Conservation (phyloP, 2,329 filamentous ascomycete species). For the Colletotrichum destructivum region DNA sequence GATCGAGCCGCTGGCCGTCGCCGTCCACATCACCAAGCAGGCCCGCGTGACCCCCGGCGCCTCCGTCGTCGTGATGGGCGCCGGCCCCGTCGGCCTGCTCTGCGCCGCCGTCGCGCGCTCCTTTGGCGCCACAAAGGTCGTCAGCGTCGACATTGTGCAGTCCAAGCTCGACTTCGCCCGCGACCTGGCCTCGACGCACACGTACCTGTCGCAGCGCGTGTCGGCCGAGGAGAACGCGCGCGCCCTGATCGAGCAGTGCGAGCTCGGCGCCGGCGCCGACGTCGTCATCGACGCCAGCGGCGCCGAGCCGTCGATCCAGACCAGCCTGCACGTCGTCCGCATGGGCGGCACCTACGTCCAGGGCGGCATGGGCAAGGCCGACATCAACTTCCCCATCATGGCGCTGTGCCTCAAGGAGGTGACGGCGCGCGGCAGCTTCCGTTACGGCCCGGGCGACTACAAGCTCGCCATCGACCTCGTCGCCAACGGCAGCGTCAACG, state of each 20-base stretch:
- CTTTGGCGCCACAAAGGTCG: slow-evolving; percentile 87
- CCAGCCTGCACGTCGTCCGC: slow-evolving; percentile 78
- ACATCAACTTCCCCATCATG: slow-evolving; percentile 94
- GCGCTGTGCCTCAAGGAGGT: slow-evolving; percentile 91
- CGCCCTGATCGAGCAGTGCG: slow-evolving; percentile 75
- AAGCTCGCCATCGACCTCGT: slow-evolving; percentile 85
- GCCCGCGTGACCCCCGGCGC: slow-evolving; percentile 81
- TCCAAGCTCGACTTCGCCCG: slow-evolving; percentile 84
- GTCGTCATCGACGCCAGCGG: slow-evolving; percentile 86
- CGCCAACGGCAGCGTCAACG: slow-evolving; percentile 78
- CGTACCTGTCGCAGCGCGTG: slow-evolving; percentile 75
- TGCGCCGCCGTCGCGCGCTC: slow-evolving; percentile 89
- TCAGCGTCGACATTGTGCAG: slow-evolving; percentile 90
- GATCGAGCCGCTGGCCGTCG: slow-evolving; percentile 90
- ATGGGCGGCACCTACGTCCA: slow-evolving; percentile 85
- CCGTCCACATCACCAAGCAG: slow-evolving; percentile 87
- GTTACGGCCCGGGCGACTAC: slow-evolving; percentile 92
- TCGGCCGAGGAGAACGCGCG: slow-evolving; percentile 81
- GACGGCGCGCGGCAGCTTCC: slow-evolving; percentile 88
- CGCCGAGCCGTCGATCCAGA: slow-evolving; percentile 84
- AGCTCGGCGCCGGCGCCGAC: slow-evolving; percentile 78
- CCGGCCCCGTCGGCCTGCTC: slow-evolving; percentile 88
- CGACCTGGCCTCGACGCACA: slow-evolving; percentile 80
- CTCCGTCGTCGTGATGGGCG: slow-evolving; percentile 87
- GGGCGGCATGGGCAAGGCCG: slow-evolving; percentile 89